phyloP scores from a whole-genome alignment of 225 moss, liverwort and hornwort genomes.

The Asterella californica region DNA sequence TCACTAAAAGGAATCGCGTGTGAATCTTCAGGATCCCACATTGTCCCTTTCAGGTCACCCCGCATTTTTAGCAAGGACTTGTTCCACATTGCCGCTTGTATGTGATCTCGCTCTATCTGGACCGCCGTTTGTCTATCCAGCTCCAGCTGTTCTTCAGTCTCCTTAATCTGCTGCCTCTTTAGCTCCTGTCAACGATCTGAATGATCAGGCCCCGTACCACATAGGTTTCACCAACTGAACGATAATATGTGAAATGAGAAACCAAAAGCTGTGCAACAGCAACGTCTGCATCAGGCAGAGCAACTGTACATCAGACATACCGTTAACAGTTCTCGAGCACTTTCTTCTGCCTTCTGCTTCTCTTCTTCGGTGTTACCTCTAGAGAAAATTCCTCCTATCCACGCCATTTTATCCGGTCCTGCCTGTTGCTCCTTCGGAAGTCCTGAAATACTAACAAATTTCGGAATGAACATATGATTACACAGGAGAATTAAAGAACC shows the following conservation, averaged over 20 bases:
- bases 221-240: not conserved
- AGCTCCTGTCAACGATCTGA: slow-evolving; percentile 28
- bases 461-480: not conserved
- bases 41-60: slow-evolving; percentile 34
- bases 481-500: not conserved
- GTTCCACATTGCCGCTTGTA: slow-evolving; percentile 44
- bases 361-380: slow-evolving; percentile 22
- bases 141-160: slow-evolving; percentile 19
- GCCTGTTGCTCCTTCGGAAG: not conserved
- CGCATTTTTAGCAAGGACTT: slow-evolving; percentile 29
- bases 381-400: slow-evolving; percentile 36
- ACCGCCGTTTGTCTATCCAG: slow-evolving; percentile 23
- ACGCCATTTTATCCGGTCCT: slow-evolving; percentile 34
- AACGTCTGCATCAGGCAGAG: not conserved
- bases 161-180: slow-evolving; percentile 29
- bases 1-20: slow-evolving; percentile 44
- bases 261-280: not conserved
- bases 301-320: slow-evolving; percentile 6
- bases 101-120: slow-evolving; percentile 38
- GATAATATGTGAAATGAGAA: not conserved
- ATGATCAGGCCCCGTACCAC: not conserved
- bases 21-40: slow-evolving; percentile 49
- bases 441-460: slow-evolving; percentile 16
- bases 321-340: slow-evolving; percentile 25
- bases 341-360: slow-evolving; percentile 28